Evolutionary conservation across 1,139 yeast genomes (phyloP).

Genomic region (Yarrowia galli): DNA sequence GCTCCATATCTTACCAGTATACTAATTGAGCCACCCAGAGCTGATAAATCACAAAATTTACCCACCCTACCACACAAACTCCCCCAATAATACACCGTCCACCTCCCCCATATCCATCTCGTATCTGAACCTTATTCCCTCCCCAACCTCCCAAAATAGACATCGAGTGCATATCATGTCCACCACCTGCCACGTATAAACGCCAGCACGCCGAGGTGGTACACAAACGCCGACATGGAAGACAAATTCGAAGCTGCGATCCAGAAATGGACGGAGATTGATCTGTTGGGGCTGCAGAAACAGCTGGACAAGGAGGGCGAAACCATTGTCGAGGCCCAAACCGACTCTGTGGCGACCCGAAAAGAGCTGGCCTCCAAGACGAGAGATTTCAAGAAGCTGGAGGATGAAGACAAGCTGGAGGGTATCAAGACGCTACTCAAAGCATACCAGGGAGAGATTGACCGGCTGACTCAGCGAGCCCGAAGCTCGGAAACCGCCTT

Average conservation of each 20-base stretch:
- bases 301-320: slow-evolving; percentile 77
- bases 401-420: slow-evolving; percentile 67
- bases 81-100: neutral
- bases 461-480: slow-evolving; percentile 76
- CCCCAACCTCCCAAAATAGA: neutral
- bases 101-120: neutral
- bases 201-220: neutral
- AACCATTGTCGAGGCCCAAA: slow-evolving; percentile 74
- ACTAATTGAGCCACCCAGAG: too few species aligned
- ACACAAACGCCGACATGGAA: slow-evolving; percentile 4
- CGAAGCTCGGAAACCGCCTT: slow-evolving; percentile 76
- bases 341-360: slow-evolving; percentile 68
- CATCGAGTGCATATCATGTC: neutral
- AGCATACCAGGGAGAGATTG: slow-evolving; percentile 87
- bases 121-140: neutral
- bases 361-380: slow-evolving; percentile 82
- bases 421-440: slow-evolving; percentile 75
- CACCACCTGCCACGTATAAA: slow-evolving; percentile 20
- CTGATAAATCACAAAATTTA: too few species aligned
- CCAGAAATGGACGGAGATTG: slow-evolving; percentile 78
- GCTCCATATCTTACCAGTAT: neutral
- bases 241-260: slow-evolving; percentile 64
- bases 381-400: slow-evolving; percentile 77
- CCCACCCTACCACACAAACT: neutral
- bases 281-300: slow-evolving; percentile 70